Evolutionary conservation across 805 yeast species (phyloP), one percentile per base, ranked within the genome.

Genomic region (Cyberlindnera maritima): DNA sequence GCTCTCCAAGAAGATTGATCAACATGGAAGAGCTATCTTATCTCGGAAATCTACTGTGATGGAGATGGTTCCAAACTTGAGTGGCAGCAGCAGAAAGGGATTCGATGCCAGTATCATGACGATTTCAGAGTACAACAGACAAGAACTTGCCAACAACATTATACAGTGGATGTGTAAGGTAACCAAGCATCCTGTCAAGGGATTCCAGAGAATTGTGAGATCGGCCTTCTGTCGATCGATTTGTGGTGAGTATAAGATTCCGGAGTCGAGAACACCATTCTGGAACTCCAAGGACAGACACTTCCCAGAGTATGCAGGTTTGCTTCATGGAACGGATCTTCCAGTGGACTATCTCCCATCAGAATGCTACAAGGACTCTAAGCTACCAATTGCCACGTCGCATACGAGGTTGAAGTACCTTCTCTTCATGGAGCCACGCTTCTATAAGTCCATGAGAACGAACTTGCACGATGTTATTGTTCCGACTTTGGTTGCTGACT

Each of bases 401-500:
- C 44, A 65, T 8, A 72, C 87, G 14, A 71, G 88, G 55, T 58
- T 85, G 12, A 90, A 85, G 59, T 72, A 69, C 54, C 56, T 86
- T 19, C 63, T 84, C 32, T 73, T 71, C 48, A 76, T 83, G 48
- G 87, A 85, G 50, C 70, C 78, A 33, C 70, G 94, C 53, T 75
- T 75, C 29, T 71, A 81, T 66, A 81, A 82, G 47, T 53, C 56
- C 4, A 56, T 76, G 8, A 72, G 94, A 58, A 71, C 69, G 37
- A 60, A 61, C 8, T 45, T 86, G 15, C 74, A 77, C 40, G 67
- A 71, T 23, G 59, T 80, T 1, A 52, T 85, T 3, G 67, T 83
- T 10, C 81, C 89, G 0, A 70, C 80, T 0, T 61, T 85, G 23
- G 70, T 86, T 2, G 71, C 82, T 0, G 79, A 80, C 37, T 51